Base-by-base conservation (phyloP, 495 filamentous ascomycete genomes). In the Trichoderma reesei region DNA sequence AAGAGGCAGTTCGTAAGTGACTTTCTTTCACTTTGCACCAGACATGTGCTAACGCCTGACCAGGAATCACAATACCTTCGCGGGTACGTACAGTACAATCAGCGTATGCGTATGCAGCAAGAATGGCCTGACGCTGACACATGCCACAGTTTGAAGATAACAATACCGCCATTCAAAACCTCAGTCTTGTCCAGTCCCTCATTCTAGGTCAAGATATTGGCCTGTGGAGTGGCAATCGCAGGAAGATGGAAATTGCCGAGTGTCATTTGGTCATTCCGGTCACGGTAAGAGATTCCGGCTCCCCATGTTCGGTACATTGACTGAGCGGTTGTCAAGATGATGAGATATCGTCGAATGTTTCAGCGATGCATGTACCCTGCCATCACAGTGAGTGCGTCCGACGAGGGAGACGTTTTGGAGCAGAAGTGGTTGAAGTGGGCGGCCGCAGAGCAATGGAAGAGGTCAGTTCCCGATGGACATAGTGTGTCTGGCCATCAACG, bases 241-340 rank as follows among this genome's bases (percentile, higher is more conserved):
- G 86, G n/a, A 85, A 85, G 67, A 88, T 86, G 67, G 86, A 89
- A 69, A 83, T 89, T 42, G 82, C 85, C 3, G 85, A 88, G 65
- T 85, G 84, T 66, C 83, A 82, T 67, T 71, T 76, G 36, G 76
- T 81, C 42, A 76, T 79, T 16, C 65, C 84, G 1, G 66, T 82
- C 2, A 84, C 82, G 5, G 79, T 83, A 67, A 33, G 46, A 0
- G 16, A 20, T 1, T 14, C 9, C 26, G 6, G 6, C 5, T 4
- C 60, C 31, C 33, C 36, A 26, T 16, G 4, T 41, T n/a, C 41
- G 61, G 16, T 41, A 61, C 51, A 60, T 51, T 71, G 70, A 74
- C 63, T 74, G 8, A 67, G 59, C 34, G 69, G 59, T 26, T 70
- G 69, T 38, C n/a, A n/a, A 73, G 70, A 81, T 83, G 79, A 76